A percentile compares a stretch with the other conserved stretches of the same genome.
These are phyloP conservation scores for Talaromyces sp. DNA, from an alignment of 2,329 filamentous ascomycete genomes.

Conservation along the genomic window DNA sequence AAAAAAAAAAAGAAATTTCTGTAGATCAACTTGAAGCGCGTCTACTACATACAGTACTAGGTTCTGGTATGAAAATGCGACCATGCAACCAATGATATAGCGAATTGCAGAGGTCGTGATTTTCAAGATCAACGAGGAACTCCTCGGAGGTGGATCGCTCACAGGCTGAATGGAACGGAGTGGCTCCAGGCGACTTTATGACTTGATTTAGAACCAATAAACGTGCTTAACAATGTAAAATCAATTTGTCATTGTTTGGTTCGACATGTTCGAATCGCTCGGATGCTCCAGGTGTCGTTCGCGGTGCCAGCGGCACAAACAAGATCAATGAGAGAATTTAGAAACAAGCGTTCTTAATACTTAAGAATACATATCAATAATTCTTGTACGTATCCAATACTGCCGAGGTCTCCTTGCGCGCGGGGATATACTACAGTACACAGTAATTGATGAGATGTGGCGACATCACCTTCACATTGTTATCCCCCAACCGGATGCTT, in stretches of 20 bases:
- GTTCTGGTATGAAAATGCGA: neutral
- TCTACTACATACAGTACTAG: too few relatives aligned
- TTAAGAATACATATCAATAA: neutral
- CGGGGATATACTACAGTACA: too few relatives aligned
- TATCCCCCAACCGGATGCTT: neutral
- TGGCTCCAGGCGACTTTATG: conserved; percentile 4
- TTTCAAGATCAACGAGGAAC: conserved; percentile 5
- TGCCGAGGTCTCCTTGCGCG: neutral
- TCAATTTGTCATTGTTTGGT: conserved; percentile 13
- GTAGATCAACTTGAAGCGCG: conserved; percentile 13
- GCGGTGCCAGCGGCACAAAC: neutral
- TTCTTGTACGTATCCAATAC: neutral
- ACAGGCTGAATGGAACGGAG: neutral
- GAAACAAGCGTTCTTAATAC: neutral
- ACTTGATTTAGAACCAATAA: neutral
- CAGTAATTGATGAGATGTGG: too few relatives aligned
- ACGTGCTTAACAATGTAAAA: neutral
- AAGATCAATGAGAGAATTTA: neutral
- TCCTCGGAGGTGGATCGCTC: conserved; percentile 3
- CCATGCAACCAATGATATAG: neutral
- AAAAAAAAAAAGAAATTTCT: conserved; percentile 4
- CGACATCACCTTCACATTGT: neutral
- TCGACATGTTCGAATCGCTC: neutral
- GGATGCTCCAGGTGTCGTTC: neutral
- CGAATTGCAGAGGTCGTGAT: neutral